A percentile compares a stretch with the other conserved stretches of the same genome.
These are phyloP conservation scores for Mycena kentingensis DNA, from an alignment of 768 basidiomycete species.

Conservation along the genomic window DNA sequence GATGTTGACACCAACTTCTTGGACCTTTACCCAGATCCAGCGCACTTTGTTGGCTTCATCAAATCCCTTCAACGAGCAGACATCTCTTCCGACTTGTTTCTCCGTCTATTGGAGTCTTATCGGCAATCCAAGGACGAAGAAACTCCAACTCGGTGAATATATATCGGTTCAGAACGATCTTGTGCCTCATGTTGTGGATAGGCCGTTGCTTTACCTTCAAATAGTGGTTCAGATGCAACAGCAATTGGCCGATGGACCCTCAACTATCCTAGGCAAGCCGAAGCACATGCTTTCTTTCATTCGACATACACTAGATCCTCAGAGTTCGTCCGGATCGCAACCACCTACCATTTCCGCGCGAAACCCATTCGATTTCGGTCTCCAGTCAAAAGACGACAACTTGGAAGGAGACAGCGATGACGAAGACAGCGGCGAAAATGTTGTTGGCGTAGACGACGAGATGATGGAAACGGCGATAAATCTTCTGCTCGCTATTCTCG, in stretches of 20 bases:
- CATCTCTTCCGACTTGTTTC: slow-evolving; percentile 71
- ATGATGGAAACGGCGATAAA: slow-evolving; percentile 79
- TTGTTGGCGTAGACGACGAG: slow-evolving; percentile 53
- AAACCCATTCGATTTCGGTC: slow-evolving; percentile 36
- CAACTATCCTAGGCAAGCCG: slow-evolving; percentile 63
- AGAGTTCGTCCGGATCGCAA: slow-evolving; percentile 15
- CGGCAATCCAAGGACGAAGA: slow-evolving; percentile 47
- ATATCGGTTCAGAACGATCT: neutral
- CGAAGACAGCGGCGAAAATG: slow-evolving; percentile 43
- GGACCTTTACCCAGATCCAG: slow-evolving; percentile 74
- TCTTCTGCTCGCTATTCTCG: slow-evolving; percentile 79
- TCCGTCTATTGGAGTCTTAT: slow-evolving; percentile 73
- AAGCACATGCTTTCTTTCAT: slow-evolving; percentile 81
- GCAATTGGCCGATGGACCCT: slow-evolving; percentile 56
- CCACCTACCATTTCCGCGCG: slow-evolving; percentile 14
- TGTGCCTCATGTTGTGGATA: slow-evolving; percentile 27
- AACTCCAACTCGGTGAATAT: slow-evolving; percentile 56
- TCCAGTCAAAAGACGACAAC: slow-evolving; percentile 36
- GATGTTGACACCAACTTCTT: slow-evolving; percentile 59
- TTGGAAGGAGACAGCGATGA: slow-evolving; percentile 63
- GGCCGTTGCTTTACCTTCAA: slow-evolving; percentile 75
- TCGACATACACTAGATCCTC: slow-evolving; percentile 68
- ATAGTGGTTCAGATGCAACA: slow-evolving; percentile 82
- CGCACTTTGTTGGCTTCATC: slow-evolving; percentile 65
- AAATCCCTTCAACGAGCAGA: slow-evolving; percentile 68